phyloP scores from a whole-genome alignment of 176 grass and related monocot species.

The Thinopyrum elongatum region DNA sequence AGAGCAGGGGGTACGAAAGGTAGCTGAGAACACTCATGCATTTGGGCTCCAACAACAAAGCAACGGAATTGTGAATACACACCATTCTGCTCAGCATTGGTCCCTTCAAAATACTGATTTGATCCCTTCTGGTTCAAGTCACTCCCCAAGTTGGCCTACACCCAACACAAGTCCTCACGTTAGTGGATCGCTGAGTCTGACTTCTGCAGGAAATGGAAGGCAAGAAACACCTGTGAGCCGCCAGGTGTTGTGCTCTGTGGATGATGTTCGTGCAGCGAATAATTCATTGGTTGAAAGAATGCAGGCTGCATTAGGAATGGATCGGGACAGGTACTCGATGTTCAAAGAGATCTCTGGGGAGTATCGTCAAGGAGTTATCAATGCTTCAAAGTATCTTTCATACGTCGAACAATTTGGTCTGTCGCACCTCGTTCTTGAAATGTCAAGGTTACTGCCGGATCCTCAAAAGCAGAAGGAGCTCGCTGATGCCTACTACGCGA shows the following conservation, averaged over 20 bases:
- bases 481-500: slow-evolving; percentile 51
- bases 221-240: neutral
- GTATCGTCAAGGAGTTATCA: slow-evolving; percentile 51
- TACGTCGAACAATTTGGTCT: slow-evolving; percentile 73
- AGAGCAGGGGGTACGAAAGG: slow-evolving; percentile 35
- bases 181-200: neutral
- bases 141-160: slow-evolving; percentile 14
- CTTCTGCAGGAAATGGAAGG: slow-evolving; percentile 24
- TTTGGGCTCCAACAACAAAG: slow-evolving; percentile 38
- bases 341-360: slow-evolving; percentile 64
- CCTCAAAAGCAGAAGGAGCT: slow-evolving; percentile 58
- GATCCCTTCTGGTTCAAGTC: slow-evolving; percentile 21
- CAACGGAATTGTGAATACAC: slow-evolving; percentile 33
- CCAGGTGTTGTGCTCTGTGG: slow-evolving; percentile 2
- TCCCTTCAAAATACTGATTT: slow-evolving; percentile 12
- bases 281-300: slow-evolving; percentile 58
- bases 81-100: slow-evolving; percentile 34
- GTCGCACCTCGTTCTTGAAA: slow-evolving; percentile 62
- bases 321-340: slow-evolving; percentile 44
- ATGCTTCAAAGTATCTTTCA: slow-evolving; percentile 53
- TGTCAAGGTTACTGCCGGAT: slow-evolving; percentile 58
- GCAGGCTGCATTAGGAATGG: slow-evolving; percentile 45
- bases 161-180: slow-evolving; percentile 27
- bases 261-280: slow-evolving; percentile 48
- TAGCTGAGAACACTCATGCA: slow-evolving; percentile 36